These are phyloP conservation scores for Boletellus sp. DNA, from an alignment of 768 basidiomycete species.

Conservation along the genomic window DNA sequence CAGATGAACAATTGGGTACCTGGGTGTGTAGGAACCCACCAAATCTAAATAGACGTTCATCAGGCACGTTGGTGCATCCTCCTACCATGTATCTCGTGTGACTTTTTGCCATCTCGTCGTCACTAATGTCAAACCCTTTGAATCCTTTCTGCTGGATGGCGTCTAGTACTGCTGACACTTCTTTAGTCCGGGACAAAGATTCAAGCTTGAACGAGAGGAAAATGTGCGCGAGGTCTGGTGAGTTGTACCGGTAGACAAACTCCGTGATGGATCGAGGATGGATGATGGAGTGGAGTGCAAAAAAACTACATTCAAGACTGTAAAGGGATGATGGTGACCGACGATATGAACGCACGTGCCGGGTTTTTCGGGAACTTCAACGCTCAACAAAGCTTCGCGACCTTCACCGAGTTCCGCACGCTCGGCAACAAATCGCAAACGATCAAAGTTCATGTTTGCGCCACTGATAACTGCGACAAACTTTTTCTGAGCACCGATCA, in stretches of 20 bases:
- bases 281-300: constrained; percentile 80
- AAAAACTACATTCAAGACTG: constrained; percentile 54
- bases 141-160: constrained; percentile 67
- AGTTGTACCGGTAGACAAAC: constrained; percentile 89
- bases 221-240: constrained; percentile 72
- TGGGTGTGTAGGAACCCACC: constrained; percentile 48
- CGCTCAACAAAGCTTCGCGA: constrained; percentile 86
- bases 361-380: constrained; percentile 90
- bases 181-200: constrained; percentile 46
- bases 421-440: constrained; percentile 96
- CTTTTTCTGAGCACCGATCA: constrained; percentile 78
- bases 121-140: constrained; percentile 85
- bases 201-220: constrained; percentile 88
- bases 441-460: constrained; percentile 99
- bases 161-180: constrained; percentile 61
- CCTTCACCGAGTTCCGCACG: constrained; percentile 97
- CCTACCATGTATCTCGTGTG: constrained; percentile 96
- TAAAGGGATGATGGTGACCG: background rate
- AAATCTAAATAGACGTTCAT: constrained; percentile 91
- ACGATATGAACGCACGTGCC: constrained; percentile 61
- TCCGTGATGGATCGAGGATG: constrained; percentile 93
- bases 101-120: constrained; percentile 93
- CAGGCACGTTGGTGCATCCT: constrained; percentile 66
- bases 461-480: constrained; percentile 93
- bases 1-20: background rate